These are phyloP conservation scores for Populus nigra DNA, from an alignment of 345 rosid species.

Conservation along the genomic window DNA sequence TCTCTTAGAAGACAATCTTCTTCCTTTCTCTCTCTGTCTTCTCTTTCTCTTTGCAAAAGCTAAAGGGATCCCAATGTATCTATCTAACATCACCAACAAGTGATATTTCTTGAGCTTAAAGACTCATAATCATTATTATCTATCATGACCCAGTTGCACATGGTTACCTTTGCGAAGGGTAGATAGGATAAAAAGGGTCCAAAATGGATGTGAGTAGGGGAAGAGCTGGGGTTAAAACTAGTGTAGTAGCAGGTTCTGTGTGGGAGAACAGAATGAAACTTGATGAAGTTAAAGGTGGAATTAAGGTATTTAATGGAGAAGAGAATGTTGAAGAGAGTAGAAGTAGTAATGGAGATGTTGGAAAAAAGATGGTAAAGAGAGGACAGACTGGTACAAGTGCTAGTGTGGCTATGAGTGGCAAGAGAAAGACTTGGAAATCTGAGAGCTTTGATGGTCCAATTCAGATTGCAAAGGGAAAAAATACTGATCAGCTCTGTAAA, in stretches of 20 bases:
- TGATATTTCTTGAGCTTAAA: slow-evolving; percentile 46
- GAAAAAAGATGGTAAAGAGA: slow-evolving; percentile 20
- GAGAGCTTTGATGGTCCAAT: slow-evolving; percentile 42
- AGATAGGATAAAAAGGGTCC: background rate
- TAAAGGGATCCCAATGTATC: slow-evolving; percentile 15
- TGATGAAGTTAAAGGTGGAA: slow-evolving; percentile 59
- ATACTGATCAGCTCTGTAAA: slow-evolving; percentile 19
- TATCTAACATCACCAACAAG: slow-evolving; percentile 26
- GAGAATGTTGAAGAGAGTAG: slow-evolving; percentile 3
- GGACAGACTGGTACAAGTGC: slow-evolving; percentile 17
- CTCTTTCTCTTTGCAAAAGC: slow-evolving; percentile 15
- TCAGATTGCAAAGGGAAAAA: slow-evolving; percentile 38
- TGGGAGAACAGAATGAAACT: slow-evolving; percentile 84
- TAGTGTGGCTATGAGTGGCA: slow-evolving; percentile 36
- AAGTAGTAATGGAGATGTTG: background rate
- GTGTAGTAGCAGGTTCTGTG: slow-evolving; percentile 64
- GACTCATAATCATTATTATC: slow-evolving; percentile 40
- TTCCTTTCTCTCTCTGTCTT: slow-evolving; percentile 4
- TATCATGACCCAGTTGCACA: slow-evolving; percentile 25
- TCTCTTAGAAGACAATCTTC: slow-evolving; percentile 15
- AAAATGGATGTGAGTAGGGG: slow-evolving; percentile 41
- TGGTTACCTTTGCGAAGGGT: slow-evolving; percentile 16
- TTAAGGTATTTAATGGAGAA: slow-evolving; percentile 53
- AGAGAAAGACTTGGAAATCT: slow-evolving; percentile 68
- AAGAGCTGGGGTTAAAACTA: slow-evolving; percentile 29